These are phyloP conservation scores for Malbranchea zuffiana DNA, from an alignment of 2,329 filamentous ascomycete genomes.

Conservation along the genomic window DNA sequence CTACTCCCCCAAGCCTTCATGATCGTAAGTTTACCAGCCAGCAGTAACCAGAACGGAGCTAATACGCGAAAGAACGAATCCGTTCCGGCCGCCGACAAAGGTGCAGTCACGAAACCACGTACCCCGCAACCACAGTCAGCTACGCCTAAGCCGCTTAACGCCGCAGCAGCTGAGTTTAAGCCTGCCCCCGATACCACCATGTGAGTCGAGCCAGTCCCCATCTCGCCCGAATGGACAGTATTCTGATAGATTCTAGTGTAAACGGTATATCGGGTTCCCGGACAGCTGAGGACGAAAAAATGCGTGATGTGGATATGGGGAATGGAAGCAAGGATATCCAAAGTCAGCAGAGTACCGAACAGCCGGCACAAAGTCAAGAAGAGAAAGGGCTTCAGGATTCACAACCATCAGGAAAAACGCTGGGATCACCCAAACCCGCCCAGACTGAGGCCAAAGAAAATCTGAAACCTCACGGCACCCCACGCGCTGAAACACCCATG, in stretches of 20 bases:
- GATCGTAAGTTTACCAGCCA: conserved; percentile 17
- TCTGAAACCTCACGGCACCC: neutral
- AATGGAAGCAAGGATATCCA: conserved; percentile 32
- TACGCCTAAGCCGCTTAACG: conserved; percentile 31
- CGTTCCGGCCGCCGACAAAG: conserved; percentile 18
- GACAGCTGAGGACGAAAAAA: conserved; percentile 24
- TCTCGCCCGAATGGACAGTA: neutral
- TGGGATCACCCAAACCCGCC: neutral
- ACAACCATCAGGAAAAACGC: neutral
- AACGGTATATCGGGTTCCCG: conserved; percentile 21
- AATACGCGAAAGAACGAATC: conserved; percentile 20
- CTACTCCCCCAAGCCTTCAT: conserved; percentile 39
- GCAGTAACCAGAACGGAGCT: conserved; percentile 16
- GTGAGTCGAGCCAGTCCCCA: conserved; percentile 24
- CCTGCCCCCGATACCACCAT: conserved; percentile 21
- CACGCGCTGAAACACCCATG: no score
- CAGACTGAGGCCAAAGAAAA: neutral
- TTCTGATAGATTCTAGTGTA: conserved; percentile 22
- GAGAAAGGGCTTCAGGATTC: no score
- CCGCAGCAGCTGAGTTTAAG: conserved; percentile 33
- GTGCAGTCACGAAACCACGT: conserved; percentile 19
- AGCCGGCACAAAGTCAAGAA: no score
- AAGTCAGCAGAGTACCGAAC: no score
- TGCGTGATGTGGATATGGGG: conserved; percentile 38
- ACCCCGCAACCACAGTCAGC: conserved; percentile 23